These are phyloP conservation scores for Paraconiothyrium brasiliense DNA, from an alignment of 2,329 filamentous ascomycete species.

Conservation along the genomic window DNA sequence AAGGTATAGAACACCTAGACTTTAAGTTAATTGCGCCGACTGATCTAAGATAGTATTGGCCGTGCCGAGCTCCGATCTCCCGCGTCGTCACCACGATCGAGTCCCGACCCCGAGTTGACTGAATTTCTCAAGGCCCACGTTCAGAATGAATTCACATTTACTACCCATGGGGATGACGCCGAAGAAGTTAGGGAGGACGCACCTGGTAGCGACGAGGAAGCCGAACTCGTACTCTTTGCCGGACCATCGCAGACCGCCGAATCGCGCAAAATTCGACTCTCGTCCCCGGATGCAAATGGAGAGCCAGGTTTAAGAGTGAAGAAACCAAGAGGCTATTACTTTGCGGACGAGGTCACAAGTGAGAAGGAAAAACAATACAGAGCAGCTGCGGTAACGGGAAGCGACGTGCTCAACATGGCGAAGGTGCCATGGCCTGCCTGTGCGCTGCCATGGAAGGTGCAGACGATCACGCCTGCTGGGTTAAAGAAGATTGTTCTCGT, in stretches of 20 bases:
- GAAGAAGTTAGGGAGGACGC: constrained; percentile 17
- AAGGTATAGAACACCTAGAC: background rate
- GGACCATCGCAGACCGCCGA: constrained; percentile 31
- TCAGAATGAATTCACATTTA: constrained; percentile 37
- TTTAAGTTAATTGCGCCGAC: background rate
- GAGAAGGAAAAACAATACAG: constrained; percentile 33
- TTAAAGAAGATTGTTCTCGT: constrained; percentile 42
- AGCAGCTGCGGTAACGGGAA: constrained; percentile 40
- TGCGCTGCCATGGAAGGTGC: constrained; percentile 49
- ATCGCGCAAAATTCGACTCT: constrained; percentile 42
- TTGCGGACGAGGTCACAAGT: constrained; percentile 39
- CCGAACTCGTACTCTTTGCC: constrained; percentile 48
- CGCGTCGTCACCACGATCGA: constrained; percentile 43
- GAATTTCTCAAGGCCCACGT: constrained; percentile 41
- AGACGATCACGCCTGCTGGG: constrained; percentile 37
- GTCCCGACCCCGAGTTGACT: constrained; percentile 44
- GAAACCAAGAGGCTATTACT: constrained; percentile 46
- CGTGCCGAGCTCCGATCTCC: constrained; percentile 48
- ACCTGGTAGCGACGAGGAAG: constrained; percentile 38
- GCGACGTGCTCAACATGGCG: constrained; percentile 40
- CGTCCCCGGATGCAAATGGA: constrained; percentile 38
- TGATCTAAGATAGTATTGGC: constrained; percentile 34
- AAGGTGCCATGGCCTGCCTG: constrained; percentile 45
- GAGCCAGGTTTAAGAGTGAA: constrained; percentile 42
- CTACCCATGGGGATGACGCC: constrained; percentile 19